A percentile compares a stretch with the other conserved stretches of the same genome.
Conservation (phyloP, 352 stramenopile genomes). For the Globisporangium viniferum region DNA sequence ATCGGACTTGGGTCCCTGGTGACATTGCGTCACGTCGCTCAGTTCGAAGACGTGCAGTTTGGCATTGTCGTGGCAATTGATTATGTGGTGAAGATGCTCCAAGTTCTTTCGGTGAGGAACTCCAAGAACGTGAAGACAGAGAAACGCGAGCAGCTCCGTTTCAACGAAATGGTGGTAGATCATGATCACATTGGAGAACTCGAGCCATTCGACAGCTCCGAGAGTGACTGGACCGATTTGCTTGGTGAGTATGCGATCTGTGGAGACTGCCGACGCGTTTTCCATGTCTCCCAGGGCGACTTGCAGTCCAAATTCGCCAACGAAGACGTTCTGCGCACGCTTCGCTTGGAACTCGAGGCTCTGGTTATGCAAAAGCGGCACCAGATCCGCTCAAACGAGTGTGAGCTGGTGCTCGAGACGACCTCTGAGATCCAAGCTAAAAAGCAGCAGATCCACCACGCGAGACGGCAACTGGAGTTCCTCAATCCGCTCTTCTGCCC, state of each 20-base stretch:
- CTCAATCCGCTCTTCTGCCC: conserved; percentile 39
- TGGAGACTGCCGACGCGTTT: conserved; percentile 43
- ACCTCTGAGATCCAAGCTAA: conserved; percentile 25
- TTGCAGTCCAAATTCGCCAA: conserved; percentile 20
- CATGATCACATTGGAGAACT: conserved; percentile 30
- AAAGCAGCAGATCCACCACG: conserved; percentile 22
- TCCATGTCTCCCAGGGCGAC: conserved; percentile 37
- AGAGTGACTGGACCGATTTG: conserved; percentile 11
- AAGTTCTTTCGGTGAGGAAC: conserved; percentile 18
- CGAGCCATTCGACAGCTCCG: conserved; percentile 14
- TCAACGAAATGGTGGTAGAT: conserved; percentile 30
- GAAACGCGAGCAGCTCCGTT: conserved; percentile 6
- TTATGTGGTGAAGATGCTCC: conserved; percentile 17
- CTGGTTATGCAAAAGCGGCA: conserved; percentile 29
- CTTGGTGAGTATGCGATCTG: conserved; percentile 45
- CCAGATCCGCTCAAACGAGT: conserved; percentile 31
- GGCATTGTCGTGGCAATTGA: conserved; percentile 25
- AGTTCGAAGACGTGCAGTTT: background rate
- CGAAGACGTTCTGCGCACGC: conserved; percentile 19
- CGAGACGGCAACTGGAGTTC: conserved; percentile 37
- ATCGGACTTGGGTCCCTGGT: conserved; percentile 25
- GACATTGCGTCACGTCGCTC: background rate
- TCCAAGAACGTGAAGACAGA: background rate
- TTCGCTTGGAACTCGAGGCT: conserved; percentile 20
- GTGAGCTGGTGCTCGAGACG: conserved; percentile 25